A percentile compares a stretch with the other conserved stretches of the same genome.
Evolutionary conservation across 176 grass and related monocot species (phyloP).

Genomic region (Saccharum spontaneum): DNA sequence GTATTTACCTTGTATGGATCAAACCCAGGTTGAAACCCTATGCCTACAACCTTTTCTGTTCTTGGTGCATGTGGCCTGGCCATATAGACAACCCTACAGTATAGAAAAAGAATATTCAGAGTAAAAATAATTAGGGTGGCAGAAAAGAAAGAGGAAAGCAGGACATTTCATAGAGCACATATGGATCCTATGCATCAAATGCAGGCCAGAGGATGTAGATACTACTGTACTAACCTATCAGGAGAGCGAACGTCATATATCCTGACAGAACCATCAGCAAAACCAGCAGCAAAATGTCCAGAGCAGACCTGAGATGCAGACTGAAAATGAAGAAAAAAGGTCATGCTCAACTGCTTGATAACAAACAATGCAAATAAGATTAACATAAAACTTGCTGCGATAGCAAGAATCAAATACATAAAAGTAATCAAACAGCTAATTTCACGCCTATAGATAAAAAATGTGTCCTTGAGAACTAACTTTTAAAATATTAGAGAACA

Average conservation of each 20-base stretch:
- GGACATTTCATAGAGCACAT: constrained; percentile 7
- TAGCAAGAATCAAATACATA: constrained; percentile 47
- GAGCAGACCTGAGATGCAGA: constrained; percentile 68
- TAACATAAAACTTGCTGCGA: constrained; percentile 45
- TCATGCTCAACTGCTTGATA: background rate
- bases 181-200: constrained; percentile 19
- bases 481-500: constrained; percentile 1
- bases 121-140: background rate
- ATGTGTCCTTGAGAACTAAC: constrained; percentile 1
- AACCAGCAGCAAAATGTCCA: constrained; percentile 82
- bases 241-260: constrained; percentile 86
- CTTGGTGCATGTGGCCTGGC: constrained; percentile 77
- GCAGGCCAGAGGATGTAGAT: constrained; percentile 25
- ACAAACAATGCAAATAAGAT: constrained; percentile 34
- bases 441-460: constrained; percentile 37
- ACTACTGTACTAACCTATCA: constrained; percentile 52
- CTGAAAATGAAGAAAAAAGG: constrained; percentile 55
- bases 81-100: constrained; percentile 60
- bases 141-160: constrained; percentile 13
- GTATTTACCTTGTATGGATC: constrained; percentile 80
- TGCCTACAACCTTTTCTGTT: constrained; percentile 80
- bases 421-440: constrained; percentile 47
- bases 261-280: constrained; percentile 69
- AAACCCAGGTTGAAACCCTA: constrained; percentile 92
- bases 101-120: constrained; percentile 16